These are phyloP conservation scores for Dimocarpus longan DNA, from an alignment of 345 rosid genomes.

Conservation along the genomic window DNA sequence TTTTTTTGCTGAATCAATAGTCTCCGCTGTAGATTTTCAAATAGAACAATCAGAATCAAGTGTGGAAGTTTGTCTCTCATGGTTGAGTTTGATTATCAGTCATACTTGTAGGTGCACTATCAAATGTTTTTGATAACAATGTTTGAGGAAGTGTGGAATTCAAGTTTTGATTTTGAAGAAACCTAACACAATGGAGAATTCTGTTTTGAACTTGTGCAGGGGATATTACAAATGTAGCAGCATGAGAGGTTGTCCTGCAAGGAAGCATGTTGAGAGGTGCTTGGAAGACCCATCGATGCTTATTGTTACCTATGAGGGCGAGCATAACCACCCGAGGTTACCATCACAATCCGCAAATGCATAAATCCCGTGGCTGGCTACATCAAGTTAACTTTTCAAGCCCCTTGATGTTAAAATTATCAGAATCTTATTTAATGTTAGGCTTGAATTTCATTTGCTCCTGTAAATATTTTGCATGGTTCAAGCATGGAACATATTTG, in stretches of 20 bases:
- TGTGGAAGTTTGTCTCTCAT: slow-evolving; percentile 1
- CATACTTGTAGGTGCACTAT: slow-evolving; percentile 17
- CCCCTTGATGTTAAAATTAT: slow-evolving; percentile 18
- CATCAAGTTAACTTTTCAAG: slow-evolving; percentile 20
- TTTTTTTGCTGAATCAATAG: not conserved
- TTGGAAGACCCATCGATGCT: slow-evolving; percentile 94
- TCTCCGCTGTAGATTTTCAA: slow-evolving; percentile 3
- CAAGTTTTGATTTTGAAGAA: not conserved
- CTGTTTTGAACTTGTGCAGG: slow-evolving; percentile 41
- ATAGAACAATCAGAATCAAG: not conserved
- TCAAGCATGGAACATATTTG: slow-evolving; percentile 34
- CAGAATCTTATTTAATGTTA: slow-evolving; percentile 6
- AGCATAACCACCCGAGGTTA: slow-evolving; percentile 78
- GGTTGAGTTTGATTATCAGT: not conserved
- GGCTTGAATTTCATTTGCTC: slow-evolving; percentile 39
- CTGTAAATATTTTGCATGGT: slow-evolving; percentile 62
- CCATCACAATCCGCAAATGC: slow-evolving; percentile 68
- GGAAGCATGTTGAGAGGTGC: slow-evolving; percentile 98
- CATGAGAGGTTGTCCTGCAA: slow-evolving; percentile 98
- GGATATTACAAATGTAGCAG: slow-evolving; percentile 99
- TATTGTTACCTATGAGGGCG: slow-evolving; percentile 92
- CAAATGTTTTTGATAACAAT: not conserved
- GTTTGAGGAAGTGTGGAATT: slow-evolving; percentile 8
- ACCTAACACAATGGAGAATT: slow-evolving; percentile 2
- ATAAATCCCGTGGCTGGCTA: slow-evolving; percentile 29